Base-by-base conservation (phyloP, 352 stramenopile genomes). In the Phytopythium helicoides region DNA sequence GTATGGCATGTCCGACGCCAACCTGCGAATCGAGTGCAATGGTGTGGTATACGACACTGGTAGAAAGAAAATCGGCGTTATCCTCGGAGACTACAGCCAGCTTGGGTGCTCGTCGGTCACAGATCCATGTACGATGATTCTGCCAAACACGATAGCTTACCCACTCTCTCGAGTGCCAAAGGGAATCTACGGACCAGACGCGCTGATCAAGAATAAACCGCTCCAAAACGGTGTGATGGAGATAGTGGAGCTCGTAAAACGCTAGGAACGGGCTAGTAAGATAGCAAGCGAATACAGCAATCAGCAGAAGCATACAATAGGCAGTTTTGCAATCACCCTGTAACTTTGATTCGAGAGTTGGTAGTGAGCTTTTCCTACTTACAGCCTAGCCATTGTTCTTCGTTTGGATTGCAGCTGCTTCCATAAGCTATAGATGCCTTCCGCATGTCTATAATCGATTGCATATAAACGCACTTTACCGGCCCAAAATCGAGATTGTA, bases 141-240 rank as follows among this genome's bases (percentile, higher is more conserved):
- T 64, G 18, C 71, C 56, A 3, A 58, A 87, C 34, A 91, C 80
- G 8, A 38, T 85, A 37, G 75, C 81, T 19, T 93, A 93, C 23
- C 71, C 82, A 3, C 73, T 92, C 34, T 76, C 82, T 25, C 54
- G 82, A 12, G 58, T 93, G 25, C 58, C 55, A 21, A 89, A 89
- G 28, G 74, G 70, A 14, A 66, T 89, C 21, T 93, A 93, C 45
- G 82, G 78, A 2, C 74, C 80, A 3, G 68, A 84, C 36, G 54
- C 78, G 3, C 62, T 92, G 14, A 67, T 92, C 65, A 93, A 91
- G 64, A 91, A 91, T 67, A 91, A 91, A 33, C 80, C 82, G 14
- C 67, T 89, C 57, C 76, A 88, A 42, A 73, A 73, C 9, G 82
- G 80, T 3, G 80, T 91, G 28, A 16, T 91, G 23, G 76, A 89